Base-by-base conservation (phyloP, 2,329 filamentous ascomycete species). In the Neonectria ditissima region DNA sequence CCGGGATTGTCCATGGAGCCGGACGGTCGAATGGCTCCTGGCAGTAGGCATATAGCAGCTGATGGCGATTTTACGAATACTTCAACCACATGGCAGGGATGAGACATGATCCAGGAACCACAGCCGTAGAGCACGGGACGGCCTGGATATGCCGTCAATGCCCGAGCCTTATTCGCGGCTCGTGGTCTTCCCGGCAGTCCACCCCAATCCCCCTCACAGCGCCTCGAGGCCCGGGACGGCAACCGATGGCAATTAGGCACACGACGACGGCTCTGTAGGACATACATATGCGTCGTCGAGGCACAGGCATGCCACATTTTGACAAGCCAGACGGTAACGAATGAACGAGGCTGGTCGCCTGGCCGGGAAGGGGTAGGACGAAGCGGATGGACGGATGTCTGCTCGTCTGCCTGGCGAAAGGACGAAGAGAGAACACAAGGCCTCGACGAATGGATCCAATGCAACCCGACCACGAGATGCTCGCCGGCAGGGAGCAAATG, bases 61-160 rank as follows among this genome's bases (percentile, higher is more conserved):
- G 50, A 22, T 41, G 14, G 26, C 41, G 5, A 16, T 5, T n/a
- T 43, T 37, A 37, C 34, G 14, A 14, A 7, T 2, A 37, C 34
- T 34, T 37, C 34, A 44, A 45, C 30, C 30, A 56, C 34, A 56
- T 37, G 52, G 52, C 24, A 6, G 37, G 18, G 41, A 59, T 26
- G 26, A 62, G 26, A 50, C 54, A 55, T 11, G 24, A 58, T 63
- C 43, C 60, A 63, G 60, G 60, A 63, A 63, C 60, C 48, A 37
- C 41, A 28, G 44, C 30, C 26, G 14, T 28, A 34, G 37, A 20
- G 22, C 41, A 51, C 50, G 55, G 18, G 28, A 45, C 39, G 5
- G 16, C n/a, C 13, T 34, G 13, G 24, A 22, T 26, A 59, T 51
- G 51, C 52, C 55, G 41, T 53, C 39, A 59, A 53, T 63, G 60